Base-by-base conservation (phyloP, 768 basidiomycete genomes). In the Steccherinum ochraceum region DNA sequence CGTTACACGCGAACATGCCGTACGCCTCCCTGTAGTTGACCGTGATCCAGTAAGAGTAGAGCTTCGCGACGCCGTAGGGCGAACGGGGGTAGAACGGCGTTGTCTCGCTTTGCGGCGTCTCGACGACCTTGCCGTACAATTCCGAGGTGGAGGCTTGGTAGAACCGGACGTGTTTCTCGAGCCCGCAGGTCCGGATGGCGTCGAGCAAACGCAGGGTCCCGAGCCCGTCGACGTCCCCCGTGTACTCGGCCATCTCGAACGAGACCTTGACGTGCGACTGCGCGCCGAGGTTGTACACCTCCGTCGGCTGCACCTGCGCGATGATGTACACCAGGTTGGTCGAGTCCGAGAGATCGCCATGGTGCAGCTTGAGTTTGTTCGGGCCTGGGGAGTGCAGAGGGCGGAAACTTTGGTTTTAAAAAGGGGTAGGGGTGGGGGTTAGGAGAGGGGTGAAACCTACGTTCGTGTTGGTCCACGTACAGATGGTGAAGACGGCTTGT, bases 211-310 rank as follows among this genome's bases (percentile, higher is more conserved):
- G 90, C 45, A 98, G 81, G 4, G 94, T 98, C 49, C 94, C 94
- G 39, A 98, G 77, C 5, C 86, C 94, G 60, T 98, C 94, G 45
- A 98, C 94, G 63, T 98, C 95, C 46, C 90, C 93, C 0, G 95
- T 98, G 73, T 98, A 98, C 70, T 98, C 94, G 21, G 94, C 91
- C 92, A 98, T 95, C 69, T 97, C 95, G 68, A 98, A 98, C 23
- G 93, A 96, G 57, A 98, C 94, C 69, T 98, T 98, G 75, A 98
- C 94, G 72, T 98, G 94, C 40, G 90, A 93, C 68, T 98, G 94
- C 13, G 94, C 94, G 42, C 93, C 94, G 48, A 98, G 85, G 69
- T 97, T 98, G 81, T 96, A 98, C 54, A 98, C 86, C 71, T 98
- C 95, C 19, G 92, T 86, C 2, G 94, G 94, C 67, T 89, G 89